Evolutionary conservation across 148 eudicot genomes (phyloP), one percentile per base, ranked within the genome.

Genomic region (Heliosperma pusillum): DNA sequence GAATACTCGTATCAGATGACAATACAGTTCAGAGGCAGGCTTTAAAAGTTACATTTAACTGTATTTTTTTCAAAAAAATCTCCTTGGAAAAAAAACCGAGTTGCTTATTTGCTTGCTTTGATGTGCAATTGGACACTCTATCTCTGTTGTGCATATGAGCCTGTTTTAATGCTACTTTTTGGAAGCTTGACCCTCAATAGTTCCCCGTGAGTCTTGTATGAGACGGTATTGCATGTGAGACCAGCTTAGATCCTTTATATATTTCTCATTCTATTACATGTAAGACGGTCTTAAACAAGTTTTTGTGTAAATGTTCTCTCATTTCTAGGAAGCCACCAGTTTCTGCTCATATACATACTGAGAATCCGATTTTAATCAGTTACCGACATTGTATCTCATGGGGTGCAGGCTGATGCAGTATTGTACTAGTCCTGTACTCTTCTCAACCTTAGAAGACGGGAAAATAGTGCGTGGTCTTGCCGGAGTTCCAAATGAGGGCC

Each of bases 401-500:
- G 79, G 21, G 55, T 89, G 84, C 91, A 92, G 97, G 77, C 78
- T 75, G 72, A 79, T 84, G 44, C 84, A 80, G 22, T 64, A 77
- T 75, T 77, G 59, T 76, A 78, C 85, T 20, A 87, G 97, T 74
- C 93, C 99, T 10, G 94, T 81, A 7, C 80, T 89, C 77, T 78
- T 90, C 59, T 95, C 99, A 25, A 95, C 99, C 57, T 75, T 83
- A 74, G 85, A 78, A 71, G 91, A 95, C 70, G 99, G 99, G 62
- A 85, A 68, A 66, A 82, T 95, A 71, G 96, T 95, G 76, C 85
- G 86, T 79, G 96, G 99, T 75, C 85, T 95, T 42, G 80, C 83
- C 17, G 99, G 98, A 63, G 99, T 95, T 66, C 99, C 99, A 25
- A 72, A 44, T 76, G 92, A 95, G 74, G 99, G 99, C 55, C 99